Base-by-base conservation (phyloP, 1,284 basidiomycete genomes). In the Macrocybe sp. region DNA sequence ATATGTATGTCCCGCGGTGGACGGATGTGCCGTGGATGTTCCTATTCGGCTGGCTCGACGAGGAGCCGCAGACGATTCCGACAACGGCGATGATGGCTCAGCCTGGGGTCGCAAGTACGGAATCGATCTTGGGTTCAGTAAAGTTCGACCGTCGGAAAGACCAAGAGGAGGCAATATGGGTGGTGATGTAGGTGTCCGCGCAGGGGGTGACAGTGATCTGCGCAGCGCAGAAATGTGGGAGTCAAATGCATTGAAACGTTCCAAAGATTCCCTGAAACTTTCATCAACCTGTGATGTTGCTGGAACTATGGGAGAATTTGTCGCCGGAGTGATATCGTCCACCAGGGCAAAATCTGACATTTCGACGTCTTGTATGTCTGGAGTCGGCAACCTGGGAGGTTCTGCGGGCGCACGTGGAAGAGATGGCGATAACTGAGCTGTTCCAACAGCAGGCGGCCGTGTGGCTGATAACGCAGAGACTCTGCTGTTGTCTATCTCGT, bases 241-340 rank as follows among this genome's bases (percentile, higher is more conserved):
- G 55, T 80, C 75, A 50, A 80, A 78, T 28, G 69, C 68, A 59
- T 70, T 73, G 53, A 79, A 77, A 36, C 76, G 71, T 45, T 78
- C 74, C 43, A 81, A 58, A 2, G 78, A 74, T 8, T 69, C 55
- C 16, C 74, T 69, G 40, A 74, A 70, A 30, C 63, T 58, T 11
- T 76, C 73, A 42, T 69, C 58, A 16, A 55, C 48, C 31, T 54
- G 58, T 28, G 55, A 44, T 34, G 48, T 10, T 41, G 42, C 30
- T 9, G 50, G 22, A 37, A 48, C 37, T 28, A 37, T 33, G 41
- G 51, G 59, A 53, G 48, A 48, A 11, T 52, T 47, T 1, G 63
- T 52, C 10, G 53, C 52, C 38, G 60, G 52, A 16, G 51, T 30
- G 31, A 51, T 53, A 6, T 50, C 53, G 22, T 54, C 54, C 37